A percentile compares a stretch with the other conserved stretches of the same genome.
These are phyloP conservation scores for Phaseolus lunatus DNA, from an alignment of 306 rosid species.

Conservation along the genomic window DNA sequence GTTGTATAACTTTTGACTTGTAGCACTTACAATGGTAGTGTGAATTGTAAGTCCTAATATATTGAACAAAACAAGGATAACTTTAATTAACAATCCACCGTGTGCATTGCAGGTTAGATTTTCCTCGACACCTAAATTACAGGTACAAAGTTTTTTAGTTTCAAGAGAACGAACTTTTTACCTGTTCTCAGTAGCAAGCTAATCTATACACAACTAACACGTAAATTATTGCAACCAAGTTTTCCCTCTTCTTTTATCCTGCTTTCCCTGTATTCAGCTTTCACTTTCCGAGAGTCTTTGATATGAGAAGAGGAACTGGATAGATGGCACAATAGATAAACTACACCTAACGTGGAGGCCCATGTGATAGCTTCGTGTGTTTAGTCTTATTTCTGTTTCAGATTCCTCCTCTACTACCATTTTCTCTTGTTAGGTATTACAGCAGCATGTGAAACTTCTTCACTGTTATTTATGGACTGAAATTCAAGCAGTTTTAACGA, in stretches of 20 bases:
- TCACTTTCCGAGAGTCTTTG: neutral
- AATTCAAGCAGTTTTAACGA: neutral
- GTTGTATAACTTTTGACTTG: slow-evolving; percentile 39
- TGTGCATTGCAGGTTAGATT: slow-evolving; percentile 67
- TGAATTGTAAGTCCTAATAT: slow-evolving; percentile 31
- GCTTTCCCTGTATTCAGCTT: neutral
- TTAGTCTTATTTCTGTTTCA: neutral
- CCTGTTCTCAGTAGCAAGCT: slow-evolving; percentile 53
- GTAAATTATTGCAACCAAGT: slow-evolving; percentile 52
- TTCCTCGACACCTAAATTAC: slow-evolving; percentile 30
- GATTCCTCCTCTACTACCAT: neutral
- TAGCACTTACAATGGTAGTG: slow-evolving; percentile 38
- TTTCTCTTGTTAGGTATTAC: neutral
- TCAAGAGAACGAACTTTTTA: slow-evolving; percentile 48
- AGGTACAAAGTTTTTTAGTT: slow-evolving; percentile 77
- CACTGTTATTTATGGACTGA: neutral
- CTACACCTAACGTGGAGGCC: neutral
- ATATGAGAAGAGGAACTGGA: slow-evolving; percentile 28
- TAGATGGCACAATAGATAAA: slow-evolving; percentile 2
- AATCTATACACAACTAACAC: slow-evolving; percentile 59
- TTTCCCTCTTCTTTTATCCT: neutral
- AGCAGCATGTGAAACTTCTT: neutral
- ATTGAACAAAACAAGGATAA: slow-evolving; percentile 36
- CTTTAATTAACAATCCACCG: slow-evolving; percentile 43
- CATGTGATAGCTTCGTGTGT: neutral